phyloP scores from a whole-genome alignment of 768 basidiomycete species.

The Dacryopinax spathularia region DNA sequence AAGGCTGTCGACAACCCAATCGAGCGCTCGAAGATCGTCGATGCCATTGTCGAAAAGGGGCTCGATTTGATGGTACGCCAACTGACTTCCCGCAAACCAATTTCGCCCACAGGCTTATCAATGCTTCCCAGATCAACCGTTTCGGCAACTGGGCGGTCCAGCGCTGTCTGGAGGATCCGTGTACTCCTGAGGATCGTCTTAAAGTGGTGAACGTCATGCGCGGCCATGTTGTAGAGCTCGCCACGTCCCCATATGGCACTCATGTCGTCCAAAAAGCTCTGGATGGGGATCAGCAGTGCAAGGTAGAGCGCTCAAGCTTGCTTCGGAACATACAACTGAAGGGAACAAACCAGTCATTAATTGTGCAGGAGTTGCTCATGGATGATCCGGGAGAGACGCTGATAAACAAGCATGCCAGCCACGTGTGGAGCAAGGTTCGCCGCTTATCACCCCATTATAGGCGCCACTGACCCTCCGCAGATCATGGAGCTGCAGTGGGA shows the following conservation, averaged over 20 bases:
- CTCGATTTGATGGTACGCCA: slow-evolving; percentile 86
- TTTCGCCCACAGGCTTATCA: background rate
- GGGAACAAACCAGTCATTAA: slow-evolving; percentile 36
- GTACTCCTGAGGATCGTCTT: slow-evolving; percentile 54
- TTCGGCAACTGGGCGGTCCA: slow-evolving; percentile 86
- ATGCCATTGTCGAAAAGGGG: slow-evolving; percentile 69
- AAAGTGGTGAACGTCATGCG: slow-evolving; percentile 83
- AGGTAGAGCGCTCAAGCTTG: slow-evolving; percentile 18
- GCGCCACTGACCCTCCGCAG: slow-evolving; percentile 24
- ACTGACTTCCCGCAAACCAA: background rate
- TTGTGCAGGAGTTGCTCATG: slow-evolving; percentile 70
- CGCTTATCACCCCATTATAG: background rate
- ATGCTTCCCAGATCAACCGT: slow-evolving; percentile 27
- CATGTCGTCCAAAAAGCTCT: slow-evolving; percentile 82
- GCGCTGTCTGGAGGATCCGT: slow-evolving; percentile 68
- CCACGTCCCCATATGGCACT: slow-evolving; percentile 79
- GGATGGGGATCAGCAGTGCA: slow-evolving; percentile 79
- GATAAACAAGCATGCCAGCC: slow-evolving; percentile 81
- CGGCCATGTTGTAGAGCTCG: slow-evolving; percentile 70
- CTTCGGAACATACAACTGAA: background rate
- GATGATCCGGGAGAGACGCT: slow-evolving; percentile 76
- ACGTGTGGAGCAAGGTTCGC: slow-evolving; percentile 78
- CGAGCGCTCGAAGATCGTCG: slow-evolving; percentile 70
- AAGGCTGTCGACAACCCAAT: slow-evolving; percentile 69
- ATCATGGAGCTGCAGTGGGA: slow-evolving; percentile 88